phyloP scores from a whole-genome alignment of 2,329 filamentous ascomycete genomes.

The Epichloe coenophiala region DNA sequence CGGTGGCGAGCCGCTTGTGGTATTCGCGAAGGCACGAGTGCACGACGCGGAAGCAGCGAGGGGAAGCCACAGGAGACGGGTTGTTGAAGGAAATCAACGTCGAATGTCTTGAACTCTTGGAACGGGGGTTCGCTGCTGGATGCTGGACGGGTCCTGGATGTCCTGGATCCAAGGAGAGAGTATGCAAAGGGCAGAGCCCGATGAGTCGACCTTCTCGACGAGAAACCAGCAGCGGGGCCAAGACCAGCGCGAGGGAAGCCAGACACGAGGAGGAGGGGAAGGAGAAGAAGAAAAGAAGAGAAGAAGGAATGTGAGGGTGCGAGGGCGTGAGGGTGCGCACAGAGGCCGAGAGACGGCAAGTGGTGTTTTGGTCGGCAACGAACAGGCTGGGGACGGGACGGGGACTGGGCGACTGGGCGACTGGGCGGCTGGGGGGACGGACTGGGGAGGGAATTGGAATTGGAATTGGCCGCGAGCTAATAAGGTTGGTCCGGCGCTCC shows the following conservation, averaged over 20 bases:
- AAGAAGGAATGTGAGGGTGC: not conserved
- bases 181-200: constrained; percentile 1
- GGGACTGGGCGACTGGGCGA: too few relatives aligned
- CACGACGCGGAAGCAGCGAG: not conserved
- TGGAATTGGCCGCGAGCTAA: too few relatives aligned
- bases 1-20: not conserved
- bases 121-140: not conserved
- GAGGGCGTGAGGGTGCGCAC: not conserved
- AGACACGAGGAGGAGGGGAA: not conserved
- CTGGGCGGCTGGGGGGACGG: too few relatives aligned
- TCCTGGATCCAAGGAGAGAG: not conserved
- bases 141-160: not conserved
- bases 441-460: too few relatives aligned
- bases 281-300: not conserved
- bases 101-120: not conserved
- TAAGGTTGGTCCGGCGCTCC: too few relatives aligned
- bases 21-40: not conserved
- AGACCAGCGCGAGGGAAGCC: not conserved
- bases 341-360: not conserved
- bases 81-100: not conserved
- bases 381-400: too few relatives aligned
- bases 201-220: constrained; percentile 1
- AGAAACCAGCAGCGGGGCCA: constrained; percentile 1
- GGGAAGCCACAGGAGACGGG: not conserved
- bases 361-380: constrained; percentile 1